Evolutionary conservation across 257 asterid species (phyloP).

Genomic region (Striga asiatica): DNA sequence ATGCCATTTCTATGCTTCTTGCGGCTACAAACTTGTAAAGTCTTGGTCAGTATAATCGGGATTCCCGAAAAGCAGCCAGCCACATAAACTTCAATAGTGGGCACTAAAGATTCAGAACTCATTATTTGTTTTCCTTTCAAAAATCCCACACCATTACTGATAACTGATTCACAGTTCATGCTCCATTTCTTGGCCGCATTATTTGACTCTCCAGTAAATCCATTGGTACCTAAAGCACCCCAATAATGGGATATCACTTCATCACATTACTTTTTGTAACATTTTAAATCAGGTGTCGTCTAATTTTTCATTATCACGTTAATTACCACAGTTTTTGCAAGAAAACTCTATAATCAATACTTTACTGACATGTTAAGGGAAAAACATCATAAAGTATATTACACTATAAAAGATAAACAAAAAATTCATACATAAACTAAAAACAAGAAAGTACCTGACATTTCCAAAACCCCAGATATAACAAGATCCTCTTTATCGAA

Average conservation of each 20-base stretch:
- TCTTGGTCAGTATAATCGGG: conserved; percentile 72
- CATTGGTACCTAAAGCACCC: too few relatives aligned
- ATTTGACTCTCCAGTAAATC: conserved; percentile 38
- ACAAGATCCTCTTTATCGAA: conserved; percentile 45
- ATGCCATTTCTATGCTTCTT: conserved; percentile 52
- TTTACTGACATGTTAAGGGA: too few relatives aligned
- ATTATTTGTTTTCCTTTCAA: conserved; percentile 48
- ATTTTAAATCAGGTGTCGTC: too few relatives aligned
- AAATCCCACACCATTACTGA: conserved; percentile 44
- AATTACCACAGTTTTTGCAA: too few relatives aligned
- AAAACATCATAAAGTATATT: too few relatives aligned
- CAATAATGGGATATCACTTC: too few relatives aligned
- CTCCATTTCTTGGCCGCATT: conserved; percentile 34
- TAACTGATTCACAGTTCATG: conserved; percentile 62
- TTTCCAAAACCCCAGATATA: conserved; percentile 62
- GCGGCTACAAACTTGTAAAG: conserved; percentile 45
- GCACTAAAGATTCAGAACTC: conserved; percentile 38
- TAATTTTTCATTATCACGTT: too few relatives aligned
- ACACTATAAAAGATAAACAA: too few relatives aligned
- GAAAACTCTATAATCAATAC: too few relatives aligned
- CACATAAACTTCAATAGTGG: conserved; percentile 73
- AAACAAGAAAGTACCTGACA: too few relatives aligned
- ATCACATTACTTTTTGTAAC: too few relatives aligned
- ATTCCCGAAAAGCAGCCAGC: conserved; percentile 73
- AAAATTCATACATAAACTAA: too few relatives aligned